Evolutionary conservation across 106 monocot species (phyloP).

Genomic region (Hemerocallis citrina): DNA sequence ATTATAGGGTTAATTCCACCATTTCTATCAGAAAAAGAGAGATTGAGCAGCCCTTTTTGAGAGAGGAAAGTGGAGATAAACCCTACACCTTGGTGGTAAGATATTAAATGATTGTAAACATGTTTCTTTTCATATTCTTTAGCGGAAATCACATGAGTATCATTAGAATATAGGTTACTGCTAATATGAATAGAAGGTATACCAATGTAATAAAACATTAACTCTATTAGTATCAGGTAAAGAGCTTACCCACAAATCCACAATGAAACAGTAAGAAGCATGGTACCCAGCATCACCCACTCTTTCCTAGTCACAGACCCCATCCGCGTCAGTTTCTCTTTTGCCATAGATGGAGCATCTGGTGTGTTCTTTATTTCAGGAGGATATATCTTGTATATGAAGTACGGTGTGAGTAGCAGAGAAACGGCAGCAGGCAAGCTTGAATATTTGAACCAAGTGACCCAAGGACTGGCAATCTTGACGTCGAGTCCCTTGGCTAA

Average conservation of each 20-base stretch:
- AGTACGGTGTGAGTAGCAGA: constrained; percentile 70
- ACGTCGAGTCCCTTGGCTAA: constrained; percentile 80
- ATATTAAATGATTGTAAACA: too few relatives aligned
- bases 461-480: constrained; percentile 73
- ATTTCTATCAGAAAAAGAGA: too few relatives aligned
- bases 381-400: constrained; percentile 78
- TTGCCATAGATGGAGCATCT: constrained; percentile 71
- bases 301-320: constrained; percentile 76
- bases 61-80: too few relatives aligned
- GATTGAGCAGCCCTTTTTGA: too few relatives aligned
- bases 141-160: too few relatives aligned
- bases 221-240: not conserved
- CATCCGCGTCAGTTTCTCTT: constrained; percentile 69
- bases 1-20: too few relatives aligned
- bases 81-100: too few relatives aligned
- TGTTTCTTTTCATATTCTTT: too few relatives aligned
- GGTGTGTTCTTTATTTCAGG: constrained; percentile 87
- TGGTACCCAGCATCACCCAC: constrained; percentile 79
- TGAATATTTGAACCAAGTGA: constrained; percentile 79
- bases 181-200: too few relatives aligned
- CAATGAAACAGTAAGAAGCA: constrained; percentile 81
- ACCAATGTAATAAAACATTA: too few relatives aligned
- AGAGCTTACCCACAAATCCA: constrained; percentile 82
- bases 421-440: constrained; percentile 74
- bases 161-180: too few relatives aligned